phyloP scores from a whole-genome alignment of 495 filamentous ascomycete species.

The Neurospora sp. region DNA sequence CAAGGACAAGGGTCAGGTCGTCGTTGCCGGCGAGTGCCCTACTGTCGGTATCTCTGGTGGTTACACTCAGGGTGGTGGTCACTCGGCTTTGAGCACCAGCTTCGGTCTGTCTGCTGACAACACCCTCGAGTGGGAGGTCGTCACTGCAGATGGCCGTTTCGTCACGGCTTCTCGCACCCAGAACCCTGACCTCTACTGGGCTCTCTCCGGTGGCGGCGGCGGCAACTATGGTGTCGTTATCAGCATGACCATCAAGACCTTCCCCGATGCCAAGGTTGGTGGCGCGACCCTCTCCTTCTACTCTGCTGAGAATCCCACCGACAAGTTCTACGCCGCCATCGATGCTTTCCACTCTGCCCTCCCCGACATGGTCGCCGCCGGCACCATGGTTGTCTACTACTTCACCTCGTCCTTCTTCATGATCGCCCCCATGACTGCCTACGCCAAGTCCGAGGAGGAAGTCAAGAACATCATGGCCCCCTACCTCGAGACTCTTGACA shows the following conservation, averaged over 20 bases:
- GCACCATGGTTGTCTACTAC: constrained; percentile 33
- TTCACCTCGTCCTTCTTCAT: constrained; percentile 38
- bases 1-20: constrained; percentile 31
- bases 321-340: constrained; percentile 32
- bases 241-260: constrained; percentile 32
- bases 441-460: constrained; percentile 24
- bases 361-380: constrained; percentile 14
- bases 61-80: constrained; percentile 54
- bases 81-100: constrained; percentile 39
- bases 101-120: constrained; percentile 56
- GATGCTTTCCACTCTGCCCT: constrained; percentile 19
- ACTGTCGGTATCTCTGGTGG: constrained; percentile 44
- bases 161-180: constrained; percentile 37
- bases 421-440: constrained; percentile 33
- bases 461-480: constrained; percentile 26
- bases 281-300: constrained; percentile 24
- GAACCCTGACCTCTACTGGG: constrained; percentile 52
- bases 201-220: constrained; percentile 45
- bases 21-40: constrained; percentile 43
- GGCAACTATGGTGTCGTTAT: constrained; percentile 42
- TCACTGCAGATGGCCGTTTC: constrained; percentile 38
- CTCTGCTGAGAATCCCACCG: constrained; percentile 20
- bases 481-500: constrained; percentile 19
- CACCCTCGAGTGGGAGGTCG: constrained; percentile 48
- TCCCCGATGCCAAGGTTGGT: constrained; percentile 25